Evolutionary conservation across 176 grass and related monocot genomes (phyloP).

Genomic region (Eragrostis curvula): DNA sequence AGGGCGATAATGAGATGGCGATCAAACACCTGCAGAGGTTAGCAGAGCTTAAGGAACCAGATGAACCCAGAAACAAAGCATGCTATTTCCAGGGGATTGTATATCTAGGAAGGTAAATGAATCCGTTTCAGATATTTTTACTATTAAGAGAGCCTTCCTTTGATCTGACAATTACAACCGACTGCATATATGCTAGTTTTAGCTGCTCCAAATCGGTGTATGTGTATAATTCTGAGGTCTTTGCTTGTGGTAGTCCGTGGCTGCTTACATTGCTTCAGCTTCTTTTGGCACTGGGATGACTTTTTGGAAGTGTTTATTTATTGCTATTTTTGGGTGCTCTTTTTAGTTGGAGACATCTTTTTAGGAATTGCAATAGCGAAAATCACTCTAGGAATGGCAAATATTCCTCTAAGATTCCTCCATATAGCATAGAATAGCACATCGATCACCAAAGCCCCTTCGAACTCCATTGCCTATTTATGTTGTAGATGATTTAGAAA

Average conservation of each 20-base stretch:
- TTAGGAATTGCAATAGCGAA: neutral
- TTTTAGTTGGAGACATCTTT: neutral
- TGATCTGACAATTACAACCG: neutral
- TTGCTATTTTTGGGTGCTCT: neutral
- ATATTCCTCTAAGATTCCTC: neutral
- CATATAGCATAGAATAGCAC: neutral
- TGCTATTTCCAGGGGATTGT: conserved; percentile 69
- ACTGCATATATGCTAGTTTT: conserved; percentile 24
- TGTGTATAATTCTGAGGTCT: neutral
- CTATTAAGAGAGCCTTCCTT: neutral
- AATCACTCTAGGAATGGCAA: neutral
- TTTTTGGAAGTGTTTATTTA: neutral
- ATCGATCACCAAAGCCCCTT: neutral
- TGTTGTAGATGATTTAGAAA: neutral
- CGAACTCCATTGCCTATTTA: conserved; percentile 11
- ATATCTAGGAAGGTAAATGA: conserved; percentile 69
- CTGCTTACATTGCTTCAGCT: neutral
- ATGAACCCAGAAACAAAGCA: conserved; percentile 54
- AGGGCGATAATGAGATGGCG: conserved; percentile 71
- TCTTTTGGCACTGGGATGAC: neutral
- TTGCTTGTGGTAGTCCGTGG: neutral
- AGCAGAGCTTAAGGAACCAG: conserved; percentile 79
- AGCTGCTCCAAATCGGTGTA: neutral
- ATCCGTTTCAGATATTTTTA: conserved; percentile 14
- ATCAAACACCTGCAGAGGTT: conserved; percentile 76